phyloP scores from a whole-genome alignment of 208 protist species.

The Strigomonas culicis region DNA sequence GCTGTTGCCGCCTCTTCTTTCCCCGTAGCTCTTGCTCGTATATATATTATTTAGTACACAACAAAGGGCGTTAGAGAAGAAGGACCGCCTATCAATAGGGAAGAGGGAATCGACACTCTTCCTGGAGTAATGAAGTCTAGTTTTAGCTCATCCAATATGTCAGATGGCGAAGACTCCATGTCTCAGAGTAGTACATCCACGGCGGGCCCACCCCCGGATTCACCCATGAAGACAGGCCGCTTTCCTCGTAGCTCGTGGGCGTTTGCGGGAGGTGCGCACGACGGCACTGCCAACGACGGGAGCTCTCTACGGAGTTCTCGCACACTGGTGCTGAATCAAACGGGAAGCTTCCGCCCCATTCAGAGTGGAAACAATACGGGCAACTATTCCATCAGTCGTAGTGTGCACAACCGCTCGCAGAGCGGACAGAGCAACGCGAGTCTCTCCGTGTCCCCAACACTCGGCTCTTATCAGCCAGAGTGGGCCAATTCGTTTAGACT shows the following conservation, averaged over 20 bases:
- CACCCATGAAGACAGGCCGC: slow-evolving; percentile 42
- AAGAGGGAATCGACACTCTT: too few relatives aligned
- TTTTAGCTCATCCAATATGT: slow-evolving; percentile 6
- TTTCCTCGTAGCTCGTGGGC: slow-evolving; percentile 41
- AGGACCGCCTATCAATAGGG: too few relatives aligned
- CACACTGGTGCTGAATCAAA: slow-evolving; percentile 23
- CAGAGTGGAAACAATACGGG: slow-evolving; percentile 20
- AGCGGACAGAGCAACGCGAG: slow-evolving; percentile 60
- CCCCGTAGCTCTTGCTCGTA: background rate
- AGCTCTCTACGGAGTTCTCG: background rate
- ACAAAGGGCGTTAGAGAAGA: background rate
- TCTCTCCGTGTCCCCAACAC: slow-evolving; percentile 47
- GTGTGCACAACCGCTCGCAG: slow-evolving; percentile 33
- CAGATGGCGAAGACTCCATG: slow-evolving; percentile 47
- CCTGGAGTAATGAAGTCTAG: too few relatives aligned
- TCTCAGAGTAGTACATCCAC: slow-evolving; percentile 74
- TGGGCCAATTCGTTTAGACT: slow-evolving; percentile 78
- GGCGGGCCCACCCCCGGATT: slow-evolving; percentile 66
- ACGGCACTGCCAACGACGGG: slow-evolving; percentile 19
- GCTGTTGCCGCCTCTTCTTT: slow-evolving; percentile 1
- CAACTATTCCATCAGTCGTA: slow-evolving; percentile 16
- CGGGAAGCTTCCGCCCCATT: slow-evolving; percentile 24
- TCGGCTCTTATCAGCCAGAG: slow-evolving; percentile 46
- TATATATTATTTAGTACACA: slow-evolving; percentile 5
- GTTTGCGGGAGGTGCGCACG: slow-evolving; percentile 18